Evolutionary conservation across 768 basidiomycete genomes (phyloP).

Genomic region (Trametes villosa): DNA sequence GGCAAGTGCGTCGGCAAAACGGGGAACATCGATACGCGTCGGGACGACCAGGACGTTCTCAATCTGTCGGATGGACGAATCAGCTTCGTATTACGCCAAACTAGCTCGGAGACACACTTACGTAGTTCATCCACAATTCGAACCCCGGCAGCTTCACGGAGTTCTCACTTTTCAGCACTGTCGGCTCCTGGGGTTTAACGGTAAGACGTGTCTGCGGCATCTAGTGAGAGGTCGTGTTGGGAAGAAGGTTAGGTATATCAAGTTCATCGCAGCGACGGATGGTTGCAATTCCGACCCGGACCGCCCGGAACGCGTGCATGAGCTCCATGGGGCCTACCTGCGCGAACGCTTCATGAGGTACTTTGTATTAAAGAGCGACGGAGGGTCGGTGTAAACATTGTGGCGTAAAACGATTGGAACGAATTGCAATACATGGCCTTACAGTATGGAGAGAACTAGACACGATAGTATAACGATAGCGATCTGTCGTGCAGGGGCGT

Average conservation of each 20-base stretch:
- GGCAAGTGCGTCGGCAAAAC: slow-evolving; percentile 9
- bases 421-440: slow-evolving; percentile 17
- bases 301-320: too few relatives aligned
- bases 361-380: neutral
- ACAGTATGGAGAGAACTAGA: slow-evolving; percentile 14
- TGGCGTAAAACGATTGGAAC: neutral
- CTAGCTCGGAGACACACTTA: neutral
- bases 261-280: too few relatives aligned
- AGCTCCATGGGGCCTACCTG: too few relatives aligned
- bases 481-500: slow-evolving; percentile 15
- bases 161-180: neutral
- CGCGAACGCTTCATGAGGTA: too few relatives aligned
- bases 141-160: slow-evolving; percentile 19
- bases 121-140: slow-evolving; percentile 26
- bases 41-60: slow-evolving; percentile 28
- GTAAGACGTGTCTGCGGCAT: neutral
- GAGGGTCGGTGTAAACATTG: neutral
- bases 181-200: neutral
- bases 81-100: neutral
- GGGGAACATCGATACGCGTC: neutral
- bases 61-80: slow-evolving; percentile 14
- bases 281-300: too few relatives aligned
- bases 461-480: slow-evolving; percentile 26
- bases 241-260: too few relatives aligned
- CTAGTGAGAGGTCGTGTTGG: too few relatives aligned